phyloP scores from a whole-genome alignment of 2,329 filamentous ascomycete species.

The Aspergillus vadensis region DNA sequence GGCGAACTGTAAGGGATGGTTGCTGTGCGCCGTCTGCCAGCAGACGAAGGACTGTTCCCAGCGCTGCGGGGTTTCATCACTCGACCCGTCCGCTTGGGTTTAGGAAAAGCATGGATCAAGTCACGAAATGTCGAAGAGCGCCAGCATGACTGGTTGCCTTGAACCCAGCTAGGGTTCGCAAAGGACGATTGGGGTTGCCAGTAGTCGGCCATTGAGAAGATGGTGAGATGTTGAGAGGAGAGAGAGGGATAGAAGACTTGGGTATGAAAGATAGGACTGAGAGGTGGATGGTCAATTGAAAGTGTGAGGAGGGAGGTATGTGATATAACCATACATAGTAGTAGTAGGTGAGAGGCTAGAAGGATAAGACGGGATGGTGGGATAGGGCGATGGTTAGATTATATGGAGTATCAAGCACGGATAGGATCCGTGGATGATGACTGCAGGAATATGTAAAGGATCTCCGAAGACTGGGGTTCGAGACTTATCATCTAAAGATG shows the following conservation, averaged over 20 bases:
- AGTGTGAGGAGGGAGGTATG: conserved; percentile 4
- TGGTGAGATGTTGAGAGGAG: conserved; percentile 1
- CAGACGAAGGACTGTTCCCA: conserved; percentile 66
- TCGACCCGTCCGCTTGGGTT: conserved; percentile 53
- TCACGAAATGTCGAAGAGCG: conserved; percentile 35
- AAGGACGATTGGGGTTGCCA: conserved; percentile 31
- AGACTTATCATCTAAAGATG: conserved; percentile 23
- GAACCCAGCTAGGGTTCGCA: conserved; percentile 32
- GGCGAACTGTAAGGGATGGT: conserved; percentile 48
- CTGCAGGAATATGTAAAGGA: conserved; percentile 26
- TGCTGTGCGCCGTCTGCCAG: conserved; percentile 56
- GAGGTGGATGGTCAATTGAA: conserved; percentile 15
- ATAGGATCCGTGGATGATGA: conserved; percentile 24
- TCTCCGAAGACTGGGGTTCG: conserved; percentile 21
- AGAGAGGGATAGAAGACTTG: neutral
- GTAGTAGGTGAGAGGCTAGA: conserved; percentile 2
- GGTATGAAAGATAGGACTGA: conserved; percentile 8
- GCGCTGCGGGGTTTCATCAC: conserved; percentile 67
- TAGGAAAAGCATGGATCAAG: conserved; percentile 50
- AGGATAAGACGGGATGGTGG: conserved; percentile 2
- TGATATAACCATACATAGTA: conserved; percentile 18
- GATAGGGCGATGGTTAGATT: conserved; percentile 14
- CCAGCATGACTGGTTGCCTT: conserved; percentile 24
- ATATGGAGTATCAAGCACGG: conserved; percentile 22
- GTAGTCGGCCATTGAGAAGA: conserved; percentile 35